Evolutionary conservation across 2,329 filamentous ascomycete genomes (phyloP).

Genomic region (Epicoccum nigrum): DNA sequence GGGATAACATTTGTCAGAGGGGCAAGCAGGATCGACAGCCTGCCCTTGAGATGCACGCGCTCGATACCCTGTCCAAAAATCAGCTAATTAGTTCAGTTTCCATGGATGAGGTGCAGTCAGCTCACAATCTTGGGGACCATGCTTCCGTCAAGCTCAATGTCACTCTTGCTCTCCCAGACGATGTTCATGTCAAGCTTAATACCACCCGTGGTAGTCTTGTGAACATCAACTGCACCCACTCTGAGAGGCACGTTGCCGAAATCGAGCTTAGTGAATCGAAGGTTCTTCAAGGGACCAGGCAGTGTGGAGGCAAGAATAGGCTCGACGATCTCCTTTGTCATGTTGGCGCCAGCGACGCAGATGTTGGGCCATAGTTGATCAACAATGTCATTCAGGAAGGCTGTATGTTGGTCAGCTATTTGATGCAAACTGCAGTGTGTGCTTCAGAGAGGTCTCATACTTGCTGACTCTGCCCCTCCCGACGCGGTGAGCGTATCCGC

Average conservation of each 20-base stretch:
- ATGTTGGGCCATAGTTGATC: constrained; percentile 59
- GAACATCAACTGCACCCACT: constrained; percentile 53
- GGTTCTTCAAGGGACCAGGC: constrained; percentile 51
- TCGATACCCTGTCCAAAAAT: constrained; percentile 51
- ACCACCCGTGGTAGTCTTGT: constrained; percentile 52
- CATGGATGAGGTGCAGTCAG: not conserved
- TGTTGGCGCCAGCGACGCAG: constrained; percentile 51
- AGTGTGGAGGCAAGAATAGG: constrained; percentile 57
- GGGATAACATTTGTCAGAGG: constrained; percentile 56
- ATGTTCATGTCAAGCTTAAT: constrained; percentile 59
- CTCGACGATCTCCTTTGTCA: constrained; percentile 56
- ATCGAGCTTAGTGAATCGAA: constrained; percentile 56
- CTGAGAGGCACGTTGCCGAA: constrained; percentile 52
- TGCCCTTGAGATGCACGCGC: constrained; percentile 52
- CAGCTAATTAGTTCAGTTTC: not conserved
- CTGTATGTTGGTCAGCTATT: constrained; percentile 22
- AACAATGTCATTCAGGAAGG: constrained; percentile 58
- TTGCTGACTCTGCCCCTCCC: constrained; percentile 50
- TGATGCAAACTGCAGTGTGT: not conserved
- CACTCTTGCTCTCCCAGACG: constrained; percentile 54
- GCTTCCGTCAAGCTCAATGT: constrained; percentile 55
- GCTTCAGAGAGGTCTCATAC: constrained; percentile 23
- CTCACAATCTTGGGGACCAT: constrained; percentile 54
- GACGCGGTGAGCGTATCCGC: constrained; percentile 51
- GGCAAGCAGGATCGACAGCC: constrained; percentile 53